These are phyloP conservation scores for Inonotus obliquus DNA, from an alignment of 1,284 basidiomycete species.

Conservation along the genomic window DNA sequence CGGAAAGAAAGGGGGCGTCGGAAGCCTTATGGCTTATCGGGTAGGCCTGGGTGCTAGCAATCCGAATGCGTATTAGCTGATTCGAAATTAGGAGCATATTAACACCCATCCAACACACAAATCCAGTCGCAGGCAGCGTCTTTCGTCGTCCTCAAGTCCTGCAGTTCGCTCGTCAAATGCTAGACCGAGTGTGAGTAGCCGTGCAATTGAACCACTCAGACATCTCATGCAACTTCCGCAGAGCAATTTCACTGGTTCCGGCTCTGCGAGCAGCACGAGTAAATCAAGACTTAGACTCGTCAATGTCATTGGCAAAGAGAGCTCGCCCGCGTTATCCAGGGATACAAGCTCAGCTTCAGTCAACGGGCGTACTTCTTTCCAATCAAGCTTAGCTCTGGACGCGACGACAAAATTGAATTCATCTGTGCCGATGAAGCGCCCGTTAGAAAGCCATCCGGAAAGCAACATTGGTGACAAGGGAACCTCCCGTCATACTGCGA, in stretches of 20 bases:
- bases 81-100: slow-evolving; percentile 28
- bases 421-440: background rate
- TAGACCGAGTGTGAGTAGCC: background rate
- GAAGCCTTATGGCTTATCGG: slow-evolving; percentile 40
- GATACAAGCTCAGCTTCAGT: background rate
- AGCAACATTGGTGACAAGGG: background rate
- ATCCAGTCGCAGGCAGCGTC: background rate
- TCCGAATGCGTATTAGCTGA: background rate
- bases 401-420: background rate
- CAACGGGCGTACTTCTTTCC: background rate
- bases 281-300: background rate
- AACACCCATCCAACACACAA: slow-evolving; percentile 28
- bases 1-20: slow-evolving; percentile 39
- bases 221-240: background rate
- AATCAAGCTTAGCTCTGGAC: background rate
- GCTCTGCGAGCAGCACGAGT: background rate
- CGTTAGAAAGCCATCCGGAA: background rate
- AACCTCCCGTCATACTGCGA: background rate
- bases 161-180: background rate
- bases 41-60: slow-evolving; percentile 28
- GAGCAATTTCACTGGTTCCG: background rate
- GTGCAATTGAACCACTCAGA: background rate
- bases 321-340: background rate
- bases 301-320: background rate
- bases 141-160: background rate